Percentiles rank a stretch among this genome's conserved stretches.
These are phyloP conservation scores for Plasmodium blacklocki DNA, from an alignment of 169 alveolate genomes.

Conservation along the genomic window DNA sequence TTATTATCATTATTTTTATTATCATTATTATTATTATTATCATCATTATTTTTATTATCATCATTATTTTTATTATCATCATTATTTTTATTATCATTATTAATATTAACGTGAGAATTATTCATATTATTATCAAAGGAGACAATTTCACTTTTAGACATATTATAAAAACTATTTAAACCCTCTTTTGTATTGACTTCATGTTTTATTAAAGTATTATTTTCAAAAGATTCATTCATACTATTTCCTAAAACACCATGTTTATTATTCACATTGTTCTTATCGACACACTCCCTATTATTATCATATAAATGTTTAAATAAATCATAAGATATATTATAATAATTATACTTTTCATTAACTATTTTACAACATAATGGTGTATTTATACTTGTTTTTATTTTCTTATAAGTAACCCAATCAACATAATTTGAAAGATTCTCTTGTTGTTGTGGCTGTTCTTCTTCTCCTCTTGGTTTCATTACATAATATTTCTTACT, in stretches of 20 bases:
- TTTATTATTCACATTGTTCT: neutral
- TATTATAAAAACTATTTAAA: neutral
- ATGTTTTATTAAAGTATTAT: neutral
- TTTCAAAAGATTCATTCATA: neutral
- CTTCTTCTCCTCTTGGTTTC: slow-evolving; percentile 12
- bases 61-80: neutral
- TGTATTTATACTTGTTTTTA: slow-evolving; percentile 64
- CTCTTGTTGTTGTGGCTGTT: neutral
- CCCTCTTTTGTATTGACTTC: neutral
- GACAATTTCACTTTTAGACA: neutral
- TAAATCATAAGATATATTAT: slow-evolving; percentile 65
- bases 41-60: neutral
- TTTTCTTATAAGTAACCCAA: slow-evolving; percentile 40
- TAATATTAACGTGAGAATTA: neutral
- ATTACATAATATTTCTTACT: neutral
- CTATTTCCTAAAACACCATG: neutral
- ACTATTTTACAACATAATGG: slow-evolving; percentile 70
- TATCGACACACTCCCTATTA: neutral
- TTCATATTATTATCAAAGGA: neutral
- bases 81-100: neutral
- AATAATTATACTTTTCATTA: slow-evolving; percentile 42
- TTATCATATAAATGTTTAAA: slow-evolving; percentile 38
- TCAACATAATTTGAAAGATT: slow-evolving; percentile 39
- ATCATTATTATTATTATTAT: neutral
- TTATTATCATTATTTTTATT: neutral